phyloP scores from a whole-genome alignment of 202 grass and related monocot species.

The Schoenoplectus tabernaemontani region DNA sequence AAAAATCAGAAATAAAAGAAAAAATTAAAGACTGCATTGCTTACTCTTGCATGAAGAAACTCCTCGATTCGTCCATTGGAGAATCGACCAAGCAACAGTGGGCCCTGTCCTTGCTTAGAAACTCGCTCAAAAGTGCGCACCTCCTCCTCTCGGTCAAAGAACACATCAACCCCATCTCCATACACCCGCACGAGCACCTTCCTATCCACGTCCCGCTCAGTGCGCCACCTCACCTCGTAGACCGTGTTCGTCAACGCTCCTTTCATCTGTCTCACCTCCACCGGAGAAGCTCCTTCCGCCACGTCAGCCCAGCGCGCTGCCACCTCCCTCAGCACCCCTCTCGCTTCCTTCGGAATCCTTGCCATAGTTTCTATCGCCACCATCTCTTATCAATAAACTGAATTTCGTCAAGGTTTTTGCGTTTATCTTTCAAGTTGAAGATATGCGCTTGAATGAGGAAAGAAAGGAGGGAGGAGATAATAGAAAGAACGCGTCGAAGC shows the following conservation, averaged over 20 bases:
- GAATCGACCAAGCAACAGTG: conserved; percentile 75
- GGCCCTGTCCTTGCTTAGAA: conserved; percentile 87
- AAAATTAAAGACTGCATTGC: not conserved
- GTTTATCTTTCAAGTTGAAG: not conserved
- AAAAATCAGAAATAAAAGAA: not conserved
- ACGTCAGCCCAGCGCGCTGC: conserved; percentile 72
- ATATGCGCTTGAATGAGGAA: no score
- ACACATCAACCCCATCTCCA: conserved; percentile 73
- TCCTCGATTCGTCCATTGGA: conserved; percentile 93
- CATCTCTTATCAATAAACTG: conserved; percentile 32
- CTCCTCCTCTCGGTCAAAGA: conserved; percentile 93
- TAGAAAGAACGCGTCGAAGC: not conserved
- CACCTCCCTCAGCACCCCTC: conserved; percentile 47
- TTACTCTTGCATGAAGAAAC: conserved; percentile 95
- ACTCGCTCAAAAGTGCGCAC: conserved; percentile 96
- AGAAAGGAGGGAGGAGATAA: no score
- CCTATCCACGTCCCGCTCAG: conserved; percentile 28
- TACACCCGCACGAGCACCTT: conserved; percentile 85
- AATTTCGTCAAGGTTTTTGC: no score
- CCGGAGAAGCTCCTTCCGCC: conserved; percentile 36
- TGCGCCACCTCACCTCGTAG: conserved; percentile 65
- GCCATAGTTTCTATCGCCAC: conserved; percentile 39
- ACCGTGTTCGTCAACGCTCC: conserved; percentile 99
- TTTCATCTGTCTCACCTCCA: conserved; percentile 81
- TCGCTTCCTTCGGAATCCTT: conserved; percentile 75